Base-by-base conservation (phyloP, 2,329 filamentous ascomycete genomes). In the Cladophialophora chaetospira region DNA sequence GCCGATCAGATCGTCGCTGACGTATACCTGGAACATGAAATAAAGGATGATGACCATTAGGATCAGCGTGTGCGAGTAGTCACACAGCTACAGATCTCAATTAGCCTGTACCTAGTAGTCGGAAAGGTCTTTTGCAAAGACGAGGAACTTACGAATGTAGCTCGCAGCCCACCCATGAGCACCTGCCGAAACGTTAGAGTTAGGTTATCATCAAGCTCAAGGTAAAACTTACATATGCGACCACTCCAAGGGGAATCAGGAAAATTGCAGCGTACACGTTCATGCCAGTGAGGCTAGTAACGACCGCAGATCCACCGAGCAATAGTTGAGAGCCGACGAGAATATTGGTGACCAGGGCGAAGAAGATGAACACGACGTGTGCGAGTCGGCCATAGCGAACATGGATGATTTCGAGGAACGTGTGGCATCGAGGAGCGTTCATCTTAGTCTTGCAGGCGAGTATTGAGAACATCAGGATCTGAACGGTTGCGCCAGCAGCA, bases 401-500 rank as follows among this genome's bases (percentile, higher is more conserved):
- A 53, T 83, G 82, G 66, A 94, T 89, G 46, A 89, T 88, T 75
- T 96, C 90, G 8, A 95, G 82, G 71, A 90, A 91, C 0, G 82
- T 85, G 23, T 54, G 54, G 53, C 51, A 49, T 25, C 55, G 51
- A 35, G 51, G 58, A 26, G 56, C 56, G 13, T 70, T 67, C 36
- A 47, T 51, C 57, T 62, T 60, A 44, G 55, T 60, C 31, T 62
- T 60, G 33, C 45, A 60, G 26, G 91, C 91, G 23, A 96, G 81
- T 0, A 90, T 94, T 1, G 91, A 90, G 67, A 96, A 96, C 1
- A 96, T 79, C 23, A 96, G 80, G 65, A 96, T 92, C 69, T 94
- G 89, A 5, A 93, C 89, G 0, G 87, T 91, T 10, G 89, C 89
- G n/a, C 86, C 84, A 0, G 82, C 79, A 38, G 88, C 88, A 67